phyloP scores from a whole-genome alignment of 2,329 filamentous ascomycete genomes.

The Fusarium gaditjirri region DNA sequence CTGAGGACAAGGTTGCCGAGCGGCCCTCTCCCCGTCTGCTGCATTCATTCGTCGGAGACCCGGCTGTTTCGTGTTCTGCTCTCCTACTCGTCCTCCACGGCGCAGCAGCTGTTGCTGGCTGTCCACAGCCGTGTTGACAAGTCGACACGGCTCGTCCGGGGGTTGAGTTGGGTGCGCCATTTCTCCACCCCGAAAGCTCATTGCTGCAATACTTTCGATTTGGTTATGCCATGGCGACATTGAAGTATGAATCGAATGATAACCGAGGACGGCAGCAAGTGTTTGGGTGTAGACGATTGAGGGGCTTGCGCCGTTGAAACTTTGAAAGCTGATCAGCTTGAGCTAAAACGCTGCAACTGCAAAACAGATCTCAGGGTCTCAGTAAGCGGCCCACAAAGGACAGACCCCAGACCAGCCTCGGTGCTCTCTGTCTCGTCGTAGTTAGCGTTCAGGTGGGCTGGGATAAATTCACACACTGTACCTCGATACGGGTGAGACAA shows the following conservation, averaged over 20 bases:
- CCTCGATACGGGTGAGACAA: neutral
- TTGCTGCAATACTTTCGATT: conserved; percentile 33
- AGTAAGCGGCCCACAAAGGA: conserved; percentile 28
- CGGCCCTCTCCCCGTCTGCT: conserved; percentile 22
- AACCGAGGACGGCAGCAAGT: neutral
- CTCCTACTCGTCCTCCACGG: conserved; percentile 24
- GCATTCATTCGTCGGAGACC: conserved; percentile 27
- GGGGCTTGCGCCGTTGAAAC: conserved; percentile 36
- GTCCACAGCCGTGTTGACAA: conserved; percentile 42
- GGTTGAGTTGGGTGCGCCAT: conserved; percentile 41
- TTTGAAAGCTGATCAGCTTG: conserved; percentile 18
- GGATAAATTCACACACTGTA: neutral
- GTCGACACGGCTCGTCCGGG: conserved; percentile 32
- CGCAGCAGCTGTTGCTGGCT: conserved; percentile 18
- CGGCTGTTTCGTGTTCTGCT: conserved; percentile 32
- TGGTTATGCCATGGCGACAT: conserved; percentile 26
- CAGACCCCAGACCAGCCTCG: conserved; percentile 16
- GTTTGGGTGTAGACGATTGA: conserved; percentile 20
- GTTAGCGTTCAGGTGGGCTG: conserved; percentile 15
- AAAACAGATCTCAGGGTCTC: conserved; percentile 24
- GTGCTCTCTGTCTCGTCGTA: conserved; percentile 15
- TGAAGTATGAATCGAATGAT: neutral
- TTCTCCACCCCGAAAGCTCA: conserved; percentile 39
- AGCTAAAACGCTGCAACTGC: conserved; percentile 15
- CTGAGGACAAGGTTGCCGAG: conserved; percentile 33